phyloP scores from a whole-genome alignment of 1,284 basidiomycete genomes.

The Leccinum fallax region DNA sequence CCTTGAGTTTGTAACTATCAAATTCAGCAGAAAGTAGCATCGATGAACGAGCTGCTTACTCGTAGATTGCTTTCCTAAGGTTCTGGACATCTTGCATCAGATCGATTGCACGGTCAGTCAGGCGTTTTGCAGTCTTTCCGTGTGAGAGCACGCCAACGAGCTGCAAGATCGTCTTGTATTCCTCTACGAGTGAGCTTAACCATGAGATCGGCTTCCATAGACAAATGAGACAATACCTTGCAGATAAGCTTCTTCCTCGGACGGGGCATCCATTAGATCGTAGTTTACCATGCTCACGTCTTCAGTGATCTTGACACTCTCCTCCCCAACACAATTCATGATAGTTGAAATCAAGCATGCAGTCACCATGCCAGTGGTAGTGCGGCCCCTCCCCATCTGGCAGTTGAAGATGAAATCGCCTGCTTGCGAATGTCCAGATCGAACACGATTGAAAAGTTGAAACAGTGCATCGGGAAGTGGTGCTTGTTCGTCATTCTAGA shows the following conservation, averaged over 20 bases:
- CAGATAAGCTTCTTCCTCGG: constrained; percentile 85
- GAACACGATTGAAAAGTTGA: constrained; percentile 76
- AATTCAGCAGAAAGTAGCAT: constrained; percentile 3
- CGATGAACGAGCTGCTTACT: constrained; percentile 51
- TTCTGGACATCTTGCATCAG: constrained; percentile 95
- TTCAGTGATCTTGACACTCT: constrained; percentile 43
- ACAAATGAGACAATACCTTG: constrained; percentile 55
- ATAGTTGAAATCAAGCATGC: constrained; percentile 87
- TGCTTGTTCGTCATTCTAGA: constrained; percentile 93
- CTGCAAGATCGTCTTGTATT: constrained; percentile 96
- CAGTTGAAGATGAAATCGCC: constrained; percentile 89
- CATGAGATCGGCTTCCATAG: background rate
- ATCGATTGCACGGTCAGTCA: constrained; percentile 90
- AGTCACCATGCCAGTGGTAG: constrained; percentile 93
- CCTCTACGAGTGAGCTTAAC: constrained; percentile 55
- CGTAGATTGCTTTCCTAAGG: constrained; percentile 88
- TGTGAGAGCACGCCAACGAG: constrained; percentile 88
- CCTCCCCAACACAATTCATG: constrained; percentile 56
- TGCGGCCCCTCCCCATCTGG: constrained; percentile 81
- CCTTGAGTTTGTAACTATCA: constrained; percentile 86
- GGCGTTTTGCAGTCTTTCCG: constrained; percentile 90
- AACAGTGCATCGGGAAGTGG: constrained; percentile 86
- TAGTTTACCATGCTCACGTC: constrained; percentile 49
- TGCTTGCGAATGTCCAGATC: constrained; percentile 59
- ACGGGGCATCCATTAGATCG: constrained; percentile 74